Percentiles rank a stretch among this genome's conserved stretches.
Conservation (phyloP, 75 land plant species). For the Picea sitchensis region DNA sequence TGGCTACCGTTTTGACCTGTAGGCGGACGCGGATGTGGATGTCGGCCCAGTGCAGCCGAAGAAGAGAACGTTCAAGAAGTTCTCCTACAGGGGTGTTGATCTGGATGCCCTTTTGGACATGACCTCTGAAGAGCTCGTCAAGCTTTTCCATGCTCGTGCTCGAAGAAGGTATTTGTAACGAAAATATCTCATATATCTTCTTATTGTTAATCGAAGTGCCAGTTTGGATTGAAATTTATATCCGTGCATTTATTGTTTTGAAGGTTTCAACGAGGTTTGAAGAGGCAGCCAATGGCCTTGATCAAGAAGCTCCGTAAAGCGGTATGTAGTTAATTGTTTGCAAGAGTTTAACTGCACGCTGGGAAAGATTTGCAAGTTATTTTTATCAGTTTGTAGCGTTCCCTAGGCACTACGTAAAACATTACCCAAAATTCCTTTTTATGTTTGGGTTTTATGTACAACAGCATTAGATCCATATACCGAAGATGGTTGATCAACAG, state of each 20-base stretch:
- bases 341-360: no score
- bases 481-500: no score
- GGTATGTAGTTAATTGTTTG: slow-evolving; percentile 22
- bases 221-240: background rate
- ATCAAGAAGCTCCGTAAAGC: slow-evolving; percentile 91
- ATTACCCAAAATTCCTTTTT: no score
- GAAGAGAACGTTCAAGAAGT: slow-evolving; percentile 92
- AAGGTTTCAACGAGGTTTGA: slow-evolving; percentile 81
- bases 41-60: slow-evolving; percentile 49
- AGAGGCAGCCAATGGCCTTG: slow-evolving; percentile 81
- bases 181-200: background rate
- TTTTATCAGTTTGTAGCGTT: no score
- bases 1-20: background rate
- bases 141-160: slow-evolving; percentile 76
- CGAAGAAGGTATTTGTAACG: slow-evolving; percentile 52
- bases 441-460: no score
- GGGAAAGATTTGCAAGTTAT: no score
- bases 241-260: background rate
- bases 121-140: slow-evolving; percentile 75
- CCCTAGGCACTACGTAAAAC: no score
- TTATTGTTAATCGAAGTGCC: background rate
- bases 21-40: slow-evolving; percentile 55
- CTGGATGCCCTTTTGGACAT: slow-evolving; percentile 81
- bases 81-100: slow-evolving; percentile 74
- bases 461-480: no score